A percentile compares a stretch with the other conserved stretches of the same genome.
Evolutionary conservation across 345 rosid genomes (phyloP).

Genomic region (Populus nigra): DNA sequence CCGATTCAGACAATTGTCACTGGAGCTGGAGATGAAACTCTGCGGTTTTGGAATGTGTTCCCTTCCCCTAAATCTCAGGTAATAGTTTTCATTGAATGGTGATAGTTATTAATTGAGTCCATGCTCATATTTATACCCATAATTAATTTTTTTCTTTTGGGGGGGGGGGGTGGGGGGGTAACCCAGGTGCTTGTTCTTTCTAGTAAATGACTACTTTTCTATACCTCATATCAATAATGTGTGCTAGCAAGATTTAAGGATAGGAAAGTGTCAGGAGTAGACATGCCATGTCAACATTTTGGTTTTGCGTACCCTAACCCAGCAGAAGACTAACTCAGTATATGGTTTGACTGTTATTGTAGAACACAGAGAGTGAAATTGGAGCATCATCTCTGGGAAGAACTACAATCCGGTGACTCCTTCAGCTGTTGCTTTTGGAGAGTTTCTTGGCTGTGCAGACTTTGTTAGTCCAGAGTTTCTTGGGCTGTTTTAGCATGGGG

Average conservation of each 20-base stretch:
- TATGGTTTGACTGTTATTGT: constrained; percentile 20
- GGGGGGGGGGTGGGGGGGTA: too few species aligned
- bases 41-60: constrained; percentile 96
- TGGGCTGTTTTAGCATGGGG: not conserved
- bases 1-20: constrained; percentile 84
- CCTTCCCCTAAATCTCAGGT: constrained; percentile 98
- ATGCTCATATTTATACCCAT: not conserved
- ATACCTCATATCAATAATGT: not conserved
- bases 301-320: not conserved
- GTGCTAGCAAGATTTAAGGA: not conserved
- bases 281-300: not conserved
- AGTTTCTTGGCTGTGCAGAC: not conserved
- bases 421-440: not conserved
- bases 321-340: not conserved
- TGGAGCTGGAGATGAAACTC: constrained; percentile 98
- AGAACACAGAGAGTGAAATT: constrained; percentile 73
- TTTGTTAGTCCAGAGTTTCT: not conserved
- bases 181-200: not conserved
- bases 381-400: constrained; percentile 80
- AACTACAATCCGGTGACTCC: constrained; percentile 66
- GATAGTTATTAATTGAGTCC: not conserved
- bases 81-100: constrained; percentile 3
- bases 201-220: not conserved
- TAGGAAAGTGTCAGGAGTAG: not conserved
- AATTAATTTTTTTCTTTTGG: not conserved